A percentile compares a stretch with the other conserved stretches of the same genome.
phyloP scores from a whole-genome alignment of 2,329 filamentous ascomycete genomes.

The Aspergillus ochraceus region DNA sequence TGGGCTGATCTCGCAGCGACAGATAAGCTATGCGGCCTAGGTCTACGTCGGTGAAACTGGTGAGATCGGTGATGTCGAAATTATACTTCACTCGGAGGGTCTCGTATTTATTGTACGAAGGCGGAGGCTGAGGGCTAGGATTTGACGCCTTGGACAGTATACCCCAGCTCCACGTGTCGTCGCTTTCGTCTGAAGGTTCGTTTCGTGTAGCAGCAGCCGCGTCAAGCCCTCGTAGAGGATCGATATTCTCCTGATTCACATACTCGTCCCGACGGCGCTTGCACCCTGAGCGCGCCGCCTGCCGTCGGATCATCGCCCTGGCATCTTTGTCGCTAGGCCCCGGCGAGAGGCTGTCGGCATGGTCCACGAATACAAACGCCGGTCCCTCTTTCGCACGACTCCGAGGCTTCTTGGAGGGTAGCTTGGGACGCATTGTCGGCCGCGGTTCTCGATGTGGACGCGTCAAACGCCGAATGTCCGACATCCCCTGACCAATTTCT shows the following conservation, averaged over 20 bases:
- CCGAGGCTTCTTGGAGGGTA: not conserved
- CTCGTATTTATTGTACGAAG: not conserved
- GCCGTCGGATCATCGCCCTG: not conserved
- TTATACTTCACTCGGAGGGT: not conserved
- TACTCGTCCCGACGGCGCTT: not conserved
- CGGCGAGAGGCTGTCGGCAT: not conserved
- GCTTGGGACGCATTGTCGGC: not conserved
- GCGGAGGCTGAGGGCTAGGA: not conserved
- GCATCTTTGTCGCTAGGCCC: not conserved
- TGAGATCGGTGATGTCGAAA: slow-evolving; percentile 2
- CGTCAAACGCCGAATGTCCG: too few species aligned
- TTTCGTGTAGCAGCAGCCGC: not conserved
- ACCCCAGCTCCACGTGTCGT: not conserved
- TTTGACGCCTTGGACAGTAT: not conserved
- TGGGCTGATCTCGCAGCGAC: not conserved
- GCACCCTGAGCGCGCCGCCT: not conserved
- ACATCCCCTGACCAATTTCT: too few species aligned
- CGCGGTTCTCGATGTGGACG: too few species aligned
- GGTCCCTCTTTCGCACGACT: not conserved
- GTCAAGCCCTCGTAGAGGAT: too few species aligned
- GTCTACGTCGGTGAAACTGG: slow-evolving; percentile 2
- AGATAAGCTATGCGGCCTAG: not conserved
- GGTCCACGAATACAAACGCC: not conserved
- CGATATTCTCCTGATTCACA: not conserved
- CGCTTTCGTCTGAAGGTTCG: not conserved